Evolutionary conservation across 495 filamentous ascomycete species (phyloP).

Genomic region (Hypomontagnella monticulosa): DNA sequence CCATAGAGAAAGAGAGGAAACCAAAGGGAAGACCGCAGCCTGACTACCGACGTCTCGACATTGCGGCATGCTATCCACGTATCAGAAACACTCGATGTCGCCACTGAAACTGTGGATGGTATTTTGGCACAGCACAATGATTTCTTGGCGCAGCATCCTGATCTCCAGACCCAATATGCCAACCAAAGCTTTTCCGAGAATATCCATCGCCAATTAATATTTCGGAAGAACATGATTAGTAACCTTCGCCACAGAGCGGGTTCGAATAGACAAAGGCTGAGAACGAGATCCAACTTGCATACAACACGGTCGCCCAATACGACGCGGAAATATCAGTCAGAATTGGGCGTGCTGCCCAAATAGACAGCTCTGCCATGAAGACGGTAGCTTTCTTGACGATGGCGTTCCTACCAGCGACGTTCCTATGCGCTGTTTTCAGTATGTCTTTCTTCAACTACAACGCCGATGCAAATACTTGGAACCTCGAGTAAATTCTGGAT

Average conservation of each 20-base stretch:
- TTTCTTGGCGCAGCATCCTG: too few species aligned
- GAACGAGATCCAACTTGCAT: conserved; percentile 59
- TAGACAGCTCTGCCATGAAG: conserved; percentile 51
- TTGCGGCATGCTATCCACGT: conserved; percentile 59
- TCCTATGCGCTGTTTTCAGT: conserved; percentile 46
- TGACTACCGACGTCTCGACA: conserved; percentile 54
- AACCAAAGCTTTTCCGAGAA: conserved; percentile 19
- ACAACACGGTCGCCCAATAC: conserved; percentile 52
- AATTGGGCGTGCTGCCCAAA: conserved; percentile 49
- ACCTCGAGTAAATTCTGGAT: conserved; percentile 47
- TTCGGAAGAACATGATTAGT: conserved; percentile 50
- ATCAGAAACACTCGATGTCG: conserved; percentile 56
- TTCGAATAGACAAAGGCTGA: conserved; percentile 50
- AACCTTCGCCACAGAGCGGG: conserved; percentile 51
- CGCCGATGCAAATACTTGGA: conserved; percentile 30
- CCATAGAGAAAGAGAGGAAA: conserved; percentile 31
- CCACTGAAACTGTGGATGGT: conserved; percentile 47
- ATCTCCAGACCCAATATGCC: too few species aligned
- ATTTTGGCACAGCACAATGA: conserved; percentile 46
- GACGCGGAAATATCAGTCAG: conserved; percentile 48
- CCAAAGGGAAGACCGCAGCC: conserved; percentile 38
- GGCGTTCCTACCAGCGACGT: conserved; percentile 50
- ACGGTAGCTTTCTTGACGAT: conserved; percentile 49
- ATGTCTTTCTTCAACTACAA: conserved; percentile 46
- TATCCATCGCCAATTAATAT: conserved; percentile 43